Evolutionary conservation across 164 flowering plant genomes (phyloP), one percentile per base, ranked within the genome.

Genomic region (Aristolochia contorta): DNA sequence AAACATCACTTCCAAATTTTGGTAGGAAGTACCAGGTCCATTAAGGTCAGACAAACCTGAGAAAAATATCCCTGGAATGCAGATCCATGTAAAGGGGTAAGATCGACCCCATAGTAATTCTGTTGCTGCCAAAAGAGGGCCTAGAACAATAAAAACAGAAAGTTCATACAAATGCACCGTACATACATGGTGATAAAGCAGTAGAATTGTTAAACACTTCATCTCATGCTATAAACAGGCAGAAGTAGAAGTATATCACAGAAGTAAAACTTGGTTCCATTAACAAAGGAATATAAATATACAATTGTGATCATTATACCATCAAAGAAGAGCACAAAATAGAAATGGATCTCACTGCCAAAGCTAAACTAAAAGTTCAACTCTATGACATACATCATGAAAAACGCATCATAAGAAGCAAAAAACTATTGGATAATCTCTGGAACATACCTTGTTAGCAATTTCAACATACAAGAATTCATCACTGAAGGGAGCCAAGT

Each of bases 81-180:
- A 53, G 97, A 77, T 60, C 88, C 88, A 74, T 90, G 65, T 52
- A 93, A 79, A 25, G 99, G 75, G 67, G 88, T 84, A 72, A 93
- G 82, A 73, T 93, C 86, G 60, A 93, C 97, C 63, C 96, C 99
- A 77, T 66, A 90, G 69, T 90, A 93, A 63, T 82, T 91, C 56
- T 79, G 89, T 72, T 93, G 99, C 80, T 93, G 97, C 99, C 99
- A 90, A 72, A 93, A 93, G 61, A 93, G 90, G 54, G 99, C 89
- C 99, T 90, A 78, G 43, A 37, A 33, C 65, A 60, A 33, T 69
- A 55, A 57, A 1, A 65, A 55, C 1, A 41, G 3, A 21, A n/a
- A 48, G 22, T 22, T 45, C 18, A 24, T 41, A 47, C 21, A 18
- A 54, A 24, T 10, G 32, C 25, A 54, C 18, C 10, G 19, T 15